Base-by-base conservation (phyloP, 495 filamentous ascomycete species). In the Talaromyces liani region DNA sequence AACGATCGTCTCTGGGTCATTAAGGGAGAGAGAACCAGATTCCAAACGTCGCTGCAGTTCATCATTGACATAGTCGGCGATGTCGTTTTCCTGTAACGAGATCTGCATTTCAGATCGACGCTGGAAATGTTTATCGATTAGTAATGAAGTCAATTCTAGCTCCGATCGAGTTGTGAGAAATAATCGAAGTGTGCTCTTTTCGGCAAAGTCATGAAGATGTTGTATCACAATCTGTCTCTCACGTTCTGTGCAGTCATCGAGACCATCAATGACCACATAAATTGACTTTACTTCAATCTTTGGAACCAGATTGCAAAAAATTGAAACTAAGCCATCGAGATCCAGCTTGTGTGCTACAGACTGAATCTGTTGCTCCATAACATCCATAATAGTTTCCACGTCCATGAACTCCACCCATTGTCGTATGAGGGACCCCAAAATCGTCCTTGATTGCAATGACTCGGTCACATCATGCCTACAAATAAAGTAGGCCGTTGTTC, bases 401-500 rank as follows among this genome's bases (percentile, higher is more conserved):
- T 59, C 29, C 18, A 36, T 36, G 2, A 36, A 24, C 34, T 59
- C 57, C 25, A 80, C 41, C 16, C 78, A 58, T 63, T 81, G 78
- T 63, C 77, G 72, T 57, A 69, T 66, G 12, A 80, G 63, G 49
- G 72, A 78, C 29, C 77, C 71, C 62, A 80, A 54, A 55, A 80
- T 66, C 33, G 73, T 78, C 29, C 66, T 64, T 22, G 74, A 69
- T 60, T 73, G 74, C 63, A 78, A 65, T 61, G 73, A 75, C 53
- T 79, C 67, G n/a, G 67, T 25, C 58, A 74, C 68, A 65, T 79
- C 74, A 57, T 77, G 65, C 20, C 71, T 67, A 64, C 71, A 78
- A 69, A 81, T 79, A 69, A 79, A 81, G 65, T 76, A 80, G 1
- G 71, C 72, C 16, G 78, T 69, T 29, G 64, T 33, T 25, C 53